Base-by-base conservation (phyloP, 2,329 filamentous ascomycete genomes). In the Dactylonectria estremocensis region DNA sequence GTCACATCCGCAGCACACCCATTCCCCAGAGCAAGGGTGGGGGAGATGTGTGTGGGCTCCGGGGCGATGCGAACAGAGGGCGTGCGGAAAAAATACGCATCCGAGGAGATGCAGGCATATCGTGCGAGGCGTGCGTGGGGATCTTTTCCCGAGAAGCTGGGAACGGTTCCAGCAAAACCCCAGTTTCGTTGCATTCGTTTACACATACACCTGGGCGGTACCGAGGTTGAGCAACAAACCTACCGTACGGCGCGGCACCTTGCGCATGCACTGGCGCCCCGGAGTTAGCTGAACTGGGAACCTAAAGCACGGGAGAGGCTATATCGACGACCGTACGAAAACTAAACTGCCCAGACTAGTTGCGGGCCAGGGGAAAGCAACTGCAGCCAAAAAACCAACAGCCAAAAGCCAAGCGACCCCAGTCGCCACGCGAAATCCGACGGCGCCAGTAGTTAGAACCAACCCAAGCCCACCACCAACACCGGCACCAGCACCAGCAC, bases 1-100 rank as follows among this genome's bases (percentile, higher is more conserved):
- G 63, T 66, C 57, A 66, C 63, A 66, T 61, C 22, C 22, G 49
- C 63, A 66, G 56, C 56, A 61, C 63, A 61, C 63, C 56, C 57
- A 66, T 56, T 61, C 61, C 57, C 57, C 49, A 45, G 50, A 50
- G 50, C 56, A 45, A 43, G 33, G 50, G 57, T 50, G 40, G 57
- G 57, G 40, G 57, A 50, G 57, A 55, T 55, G 33, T 35, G 49
- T 56, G 61, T 52, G 54, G 24, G 49, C 37, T 64, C 52, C 22
- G 14, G 11, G 10, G 46, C 13, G 28, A 55, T 28, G 20, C 33
- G 33, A 49, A 55, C 55, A 7, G 14, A 40, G 31, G 61, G 33
- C 45, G 53, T 57, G 53, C 31, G 46, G 13, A 3, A 49, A 53
- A 33, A n/a, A n/a, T n/a, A n/a, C 45, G 18, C 45, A 46, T 46